Base-by-base conservation (phyloP, 2,329 filamentous ascomycete species). In the Hymenotorrendiella dingleyae region DNA sequence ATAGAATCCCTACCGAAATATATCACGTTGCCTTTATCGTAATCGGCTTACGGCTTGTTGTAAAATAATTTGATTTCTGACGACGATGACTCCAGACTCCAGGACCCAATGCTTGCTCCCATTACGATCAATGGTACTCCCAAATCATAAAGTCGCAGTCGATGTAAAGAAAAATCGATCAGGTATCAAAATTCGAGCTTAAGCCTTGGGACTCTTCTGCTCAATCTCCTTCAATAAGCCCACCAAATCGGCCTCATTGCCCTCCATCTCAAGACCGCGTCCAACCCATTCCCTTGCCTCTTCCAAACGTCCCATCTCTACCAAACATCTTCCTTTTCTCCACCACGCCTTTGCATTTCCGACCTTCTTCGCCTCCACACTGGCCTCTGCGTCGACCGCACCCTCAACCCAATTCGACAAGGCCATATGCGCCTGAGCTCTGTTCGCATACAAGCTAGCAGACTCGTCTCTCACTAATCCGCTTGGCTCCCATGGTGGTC, bases 291-390 rank as follows among this genome's bases (percentile, higher is more conserved):
- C 80, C 56, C 72, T 72, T 1, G 90, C 89, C 76, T 97, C 91
- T 42, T 86, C 80, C 58, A 86, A 67, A 47, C 91, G 67, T 1
- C 85, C 84, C 93, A 97, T 97, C 78, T 98, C 93, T 53, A 84
- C 67, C 60, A 97, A 66, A 61, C 88, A 94, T 68, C 80, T 81
- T 8, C 86, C 93, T 48, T 86, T 73, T 48, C 93, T 74, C 83
- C 88, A 96, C 88, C 91, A 97, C 0, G 82, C 90, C 78, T 97
- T 97, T 1, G 86, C 81, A 64, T 98, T 97, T 28, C 84, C 89
- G 30, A 83, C 76, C 53, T 81, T 78, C 73, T 91, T 90, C 49
- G 87, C 82, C 71, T 95, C 90, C 32, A 95, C 84, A 62, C 86
- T 93, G 22, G 81, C 78, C 69, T 94, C 84, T 4, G 89, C 90